phyloP scores from a whole-genome alignment of 177 flowering plant species.

The Vitis hybrid region DNA sequence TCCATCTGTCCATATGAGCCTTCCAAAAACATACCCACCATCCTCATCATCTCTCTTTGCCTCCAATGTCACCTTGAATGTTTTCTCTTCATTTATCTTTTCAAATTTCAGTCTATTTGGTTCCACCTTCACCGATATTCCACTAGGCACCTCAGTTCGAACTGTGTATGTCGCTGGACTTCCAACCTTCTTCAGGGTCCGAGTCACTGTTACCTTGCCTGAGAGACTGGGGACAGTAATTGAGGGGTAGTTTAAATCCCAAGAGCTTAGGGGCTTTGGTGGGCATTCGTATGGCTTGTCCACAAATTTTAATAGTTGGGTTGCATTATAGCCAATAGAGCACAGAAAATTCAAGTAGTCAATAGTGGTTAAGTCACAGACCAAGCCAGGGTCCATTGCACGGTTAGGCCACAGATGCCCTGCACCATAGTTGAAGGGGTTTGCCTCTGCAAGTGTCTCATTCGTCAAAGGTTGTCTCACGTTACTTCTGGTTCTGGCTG shows the following conservation, averaged over 20 bases:
- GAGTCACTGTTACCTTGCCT: constrained; percentile 2
- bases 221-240: constrained; percentile 11
- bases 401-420: constrained; percentile 14
- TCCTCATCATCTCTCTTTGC: background rate
- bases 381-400: constrained; percentile 18
- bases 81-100: background rate
- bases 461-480: background rate
- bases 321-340: constrained; percentile 2
- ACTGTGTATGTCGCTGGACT: constrained; percentile 18
- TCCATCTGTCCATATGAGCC: constrained; percentile 19
- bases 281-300: constrained; percentile 5
- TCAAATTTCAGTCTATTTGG: constrained; percentile 12
- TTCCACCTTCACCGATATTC: constrained; percentile 8
- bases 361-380: constrained; percentile 13
- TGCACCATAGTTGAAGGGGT: constrained; percentile 21
- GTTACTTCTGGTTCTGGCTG: background rate
- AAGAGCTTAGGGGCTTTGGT: background rate
- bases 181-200: constrained; percentile 21
- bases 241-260: constrained; percentile 15
- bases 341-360: constrained; percentile 26
- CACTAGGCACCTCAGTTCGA: background rate
- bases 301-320: background rate
- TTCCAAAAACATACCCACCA: constrained; percentile 10
- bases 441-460: background rate
- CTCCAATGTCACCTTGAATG: background rate